Evolutionary conservation across 768 basidiomycete genomes (phyloP).

Genomic region (Coprinopsis cinerea): DNA sequence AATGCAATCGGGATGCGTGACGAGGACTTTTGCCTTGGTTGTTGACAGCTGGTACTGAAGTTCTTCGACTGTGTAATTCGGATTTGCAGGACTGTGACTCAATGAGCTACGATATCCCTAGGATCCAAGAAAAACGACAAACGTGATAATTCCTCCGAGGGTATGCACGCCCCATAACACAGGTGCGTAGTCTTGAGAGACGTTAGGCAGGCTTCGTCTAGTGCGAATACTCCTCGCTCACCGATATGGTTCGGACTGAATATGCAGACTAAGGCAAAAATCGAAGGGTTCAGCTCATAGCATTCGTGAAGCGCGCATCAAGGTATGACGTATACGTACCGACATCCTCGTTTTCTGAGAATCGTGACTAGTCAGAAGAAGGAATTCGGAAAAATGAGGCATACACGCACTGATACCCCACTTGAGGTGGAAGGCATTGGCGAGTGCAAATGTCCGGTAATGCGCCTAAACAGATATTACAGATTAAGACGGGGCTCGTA

Average conservation of each 20-base stretch:
- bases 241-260: conserved; percentile 63
- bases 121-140: conserved; percentile 18
- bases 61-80: conserved; percentile 51
- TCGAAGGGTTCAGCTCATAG: no score
- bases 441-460: conserved; percentile 42
- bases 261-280: conserved; percentile 47
- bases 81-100: conserved; percentile 53
- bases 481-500: not conserved
- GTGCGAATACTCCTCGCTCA: conserved; percentile 19
- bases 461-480: conserved; percentile 21
- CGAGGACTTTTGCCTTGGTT: conserved; percentile 41
- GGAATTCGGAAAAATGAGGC: not conserved
- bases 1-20: conserved; percentile 42
- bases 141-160: conserved; percentile 56
- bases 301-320: no score
- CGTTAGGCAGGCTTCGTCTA: not conserved
- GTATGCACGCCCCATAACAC: conserved; percentile 57
- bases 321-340: conserved; percentile 35
- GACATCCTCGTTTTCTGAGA: conserved; percentile 47
- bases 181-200: conserved; percentile 43
- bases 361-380: conserved; percentile 1
- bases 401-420: conserved; percentile 40
- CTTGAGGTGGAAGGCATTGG: conserved; percentile 44
- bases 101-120: conserved; percentile 1
- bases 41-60: conserved; percentile 49